Evolutionary conservation across 2,329 filamentous ascomycete genomes (phyloP), one percentile per base, ranked within the genome.

Genomic region (Hypoxylon sp.): DNA sequence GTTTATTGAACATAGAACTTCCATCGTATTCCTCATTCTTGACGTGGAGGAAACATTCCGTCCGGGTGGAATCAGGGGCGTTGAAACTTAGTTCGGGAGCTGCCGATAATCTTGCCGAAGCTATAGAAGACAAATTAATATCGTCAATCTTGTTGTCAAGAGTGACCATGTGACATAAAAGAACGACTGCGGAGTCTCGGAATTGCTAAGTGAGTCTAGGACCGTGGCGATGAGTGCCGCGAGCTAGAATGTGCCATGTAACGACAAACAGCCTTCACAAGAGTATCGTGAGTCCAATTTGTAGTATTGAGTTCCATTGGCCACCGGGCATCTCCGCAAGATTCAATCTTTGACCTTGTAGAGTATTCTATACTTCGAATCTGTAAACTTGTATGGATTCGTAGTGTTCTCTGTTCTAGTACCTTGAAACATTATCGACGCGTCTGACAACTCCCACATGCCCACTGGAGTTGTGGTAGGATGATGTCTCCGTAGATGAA

Each of bases 401-500:
- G 46, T 57, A 63, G 34, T 64, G 25, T 3, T 64, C 55, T 41
- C 46, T 46, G 46, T 51, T 34, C 14, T 19, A 27, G 37, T 25
- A 25, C 16, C 30, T 62, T 60, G 57, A 65, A 61, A 63, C 59
- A 57, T 60, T 50, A 61, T 46, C 29, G 51, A 61, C 46, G 30
- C 43, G 37, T 48, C 5, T 37, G 34, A 29, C 39, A 60, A 39
- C 34, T 54, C 47, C 34, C n/a, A 51, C 30, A 37, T 50, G 48
- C 37, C 56, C 48, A 55, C 45, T 41, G 45, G 46, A 56, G 45
- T 63, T 47, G 45, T 37, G 25, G 48, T 61, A 58, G 34, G 46
- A 65, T 55, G 55, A 55, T 46, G 25, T 19, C 48, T 48, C 47
- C 51, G 32, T 55, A 56, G 30, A 45, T 46, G 41, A 55, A 59